Base-by-base conservation (phyloP, 176 grass and related monocot species). In the Puccinellia tenuiflora region DNA sequence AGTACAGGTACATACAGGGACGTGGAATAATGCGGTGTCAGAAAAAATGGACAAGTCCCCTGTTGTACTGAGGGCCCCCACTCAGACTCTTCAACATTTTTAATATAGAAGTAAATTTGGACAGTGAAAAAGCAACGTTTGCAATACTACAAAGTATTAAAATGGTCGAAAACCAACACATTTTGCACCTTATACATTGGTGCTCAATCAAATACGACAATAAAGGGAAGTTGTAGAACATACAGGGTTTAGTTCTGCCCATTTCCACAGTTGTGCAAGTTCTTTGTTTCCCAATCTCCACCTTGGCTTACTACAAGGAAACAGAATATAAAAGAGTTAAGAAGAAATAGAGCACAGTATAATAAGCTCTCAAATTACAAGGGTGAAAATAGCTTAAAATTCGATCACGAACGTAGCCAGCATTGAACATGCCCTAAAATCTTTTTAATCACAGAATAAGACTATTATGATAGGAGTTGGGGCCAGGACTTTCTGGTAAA, bases 191-290 rank as follows among this genome's bases (percentile, higher is more conserved):
- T 78, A 43, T 72, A 63, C 16, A 82, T 29, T 56, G 8, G 7
- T 64, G 63, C 59, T 8, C 15, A 12, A 6, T 56, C 9, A 68
- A 81, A 29, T 15, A 72, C 16, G 22, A 64, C 30, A 84, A 71
- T 66, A 68, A 55, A 51, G 46, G 18, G 26, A 67, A 62, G 47
- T 85, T 85, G 26, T 18, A 77, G 29, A 52, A 89, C 92, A 57
- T 91, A 98, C 95, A 45, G 96, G 96, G 86, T 95, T 95, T 88
- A 92, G 90, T 86, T 98, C 96, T 43, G 92, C 93, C 96, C 92
- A 95, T 86, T 93, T 98, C 96, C 92, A 98, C 60, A 98, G 77
- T 59, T 98, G 92, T n/a, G 87, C 83, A 38, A 98, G 76, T 54
- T 95, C 96, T 84, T 98, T 98, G 87, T 92, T 98, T 78, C 96